phyloP scores from a whole-genome alignment of 2,329 filamentous ascomycete species.

The Colletotrichum paranaense region DNA sequence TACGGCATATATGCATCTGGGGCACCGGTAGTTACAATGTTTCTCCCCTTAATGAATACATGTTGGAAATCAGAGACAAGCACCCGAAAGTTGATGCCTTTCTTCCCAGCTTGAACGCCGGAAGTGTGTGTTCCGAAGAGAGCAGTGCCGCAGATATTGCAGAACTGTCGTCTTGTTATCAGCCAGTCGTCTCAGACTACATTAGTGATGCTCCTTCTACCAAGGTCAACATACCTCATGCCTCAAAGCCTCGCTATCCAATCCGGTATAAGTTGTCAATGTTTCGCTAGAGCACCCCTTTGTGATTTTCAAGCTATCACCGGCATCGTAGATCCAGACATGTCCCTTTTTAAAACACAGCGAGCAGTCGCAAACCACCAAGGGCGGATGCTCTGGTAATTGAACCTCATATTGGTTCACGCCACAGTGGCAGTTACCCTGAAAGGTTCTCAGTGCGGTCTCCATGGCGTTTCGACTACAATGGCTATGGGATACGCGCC shows the following conservation, averaged over 20 bases:
- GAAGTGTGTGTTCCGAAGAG: constrained; percentile 39
- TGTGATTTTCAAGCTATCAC: constrained; percentile 25
- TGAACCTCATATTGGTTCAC: constrained; percentile 41
- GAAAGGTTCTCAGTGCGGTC: not conserved
- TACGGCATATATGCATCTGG: not conserved
- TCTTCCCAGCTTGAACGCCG: constrained; percentile 38
- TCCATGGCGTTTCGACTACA: not conserved
- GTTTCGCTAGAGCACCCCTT: constrained; percentile 27
- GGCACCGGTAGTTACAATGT: not conserved
- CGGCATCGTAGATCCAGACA: constrained; percentile 39
- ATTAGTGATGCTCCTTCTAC: not conserved
- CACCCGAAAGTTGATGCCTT: constrained; percentile 39
- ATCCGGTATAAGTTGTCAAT: constrained; percentile 22
- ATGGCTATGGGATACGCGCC: not conserved
- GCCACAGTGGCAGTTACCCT: constrained; percentile 46
- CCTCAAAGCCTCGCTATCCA: not conserved
- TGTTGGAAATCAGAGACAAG: not conserved
- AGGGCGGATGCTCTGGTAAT: constrained; percentile 14
- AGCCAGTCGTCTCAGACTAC: not conserved
- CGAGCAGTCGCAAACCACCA: constrained; percentile 39
- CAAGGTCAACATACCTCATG: constrained; percentile 34
- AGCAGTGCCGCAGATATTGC: constrained; percentile 41
- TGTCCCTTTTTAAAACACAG: constrained; percentile 44
- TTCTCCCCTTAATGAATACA: constrained; percentile 10
- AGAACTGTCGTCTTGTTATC: constrained; percentile 40